A percentile compares a stretch with the other conserved stretches of the same genome.
These are phyloP conservation scores for Cornus florida DNA, from an alignment of 148 eudicot genomes.

Conservation along the genomic window DNA sequence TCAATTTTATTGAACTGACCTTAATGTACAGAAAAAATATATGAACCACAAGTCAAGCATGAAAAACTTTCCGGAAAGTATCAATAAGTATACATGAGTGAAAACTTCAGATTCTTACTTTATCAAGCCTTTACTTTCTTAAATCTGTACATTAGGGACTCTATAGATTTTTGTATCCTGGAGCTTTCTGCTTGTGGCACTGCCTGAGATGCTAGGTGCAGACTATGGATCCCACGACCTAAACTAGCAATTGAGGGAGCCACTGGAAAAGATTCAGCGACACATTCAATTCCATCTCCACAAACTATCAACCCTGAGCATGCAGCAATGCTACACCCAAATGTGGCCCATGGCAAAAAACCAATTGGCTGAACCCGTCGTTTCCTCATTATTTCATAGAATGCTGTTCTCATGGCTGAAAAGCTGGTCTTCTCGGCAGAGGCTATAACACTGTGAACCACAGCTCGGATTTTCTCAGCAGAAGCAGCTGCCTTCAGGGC, in stretches of 20 bases:
- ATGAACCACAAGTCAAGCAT: neutral
- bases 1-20: neutral
- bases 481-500: constrained; percentile 68
- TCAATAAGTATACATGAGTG: neutral
- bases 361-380: constrained; percentile 59
- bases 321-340: constrained; percentile 81
- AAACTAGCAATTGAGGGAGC: constrained; percentile 74
- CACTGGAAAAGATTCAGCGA: constrained; percentile 60
- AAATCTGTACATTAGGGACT: constrained; percentile 66
- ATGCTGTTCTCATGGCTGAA: constrained; percentile 84
- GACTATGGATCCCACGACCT: constrained; percentile 67
- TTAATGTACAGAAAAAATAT: constrained; percentile 5
- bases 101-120: constrained; percentile 17
- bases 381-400: constrained; percentile 95
- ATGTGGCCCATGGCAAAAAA: constrained; percentile 79
- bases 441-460: constrained; percentile 81
- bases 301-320: constrained; percentile 67
- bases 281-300: constrained; percentile 93
- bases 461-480: constrained; percentile 71
- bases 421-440: constrained; percentile 89
- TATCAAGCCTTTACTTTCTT: constrained; percentile 53
- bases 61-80: neutral
- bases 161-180: constrained; percentile 74
- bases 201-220: constrained; percentile 51
- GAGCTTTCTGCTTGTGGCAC: constrained; percentile 50